A percentile compares a stretch with the other conserved stretches of the same genome.
Evolutionary conservation across 495 filamentous ascomycete species (phyloP).

Genomic region (Aspergillus coremiiformis): DNA sequence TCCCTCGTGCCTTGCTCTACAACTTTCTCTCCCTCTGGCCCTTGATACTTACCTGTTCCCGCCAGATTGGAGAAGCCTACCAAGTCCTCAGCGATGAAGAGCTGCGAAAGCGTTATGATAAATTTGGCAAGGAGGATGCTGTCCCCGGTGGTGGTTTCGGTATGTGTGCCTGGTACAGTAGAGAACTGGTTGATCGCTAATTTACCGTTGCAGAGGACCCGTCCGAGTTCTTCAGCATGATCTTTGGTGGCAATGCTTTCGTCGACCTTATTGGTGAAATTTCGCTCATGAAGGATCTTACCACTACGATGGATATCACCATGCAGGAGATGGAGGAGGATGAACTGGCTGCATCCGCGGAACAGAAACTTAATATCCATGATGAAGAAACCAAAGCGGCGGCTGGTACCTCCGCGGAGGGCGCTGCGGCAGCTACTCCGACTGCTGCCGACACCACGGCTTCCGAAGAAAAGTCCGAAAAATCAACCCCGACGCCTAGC

Average conservation of each 20-base stretch:
- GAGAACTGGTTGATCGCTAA: conserved; percentile 14
- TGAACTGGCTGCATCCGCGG: conserved; percentile 46
- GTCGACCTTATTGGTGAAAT: conserved; percentile 87
- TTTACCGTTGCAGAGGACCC: conserved; percentile 60
- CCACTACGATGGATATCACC: conserved; percentile 85
- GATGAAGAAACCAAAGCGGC: conserved; percentile 36
- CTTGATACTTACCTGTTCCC: not conserved
- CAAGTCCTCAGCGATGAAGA: conserved; percentile 88
- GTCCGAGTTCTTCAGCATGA: conserved; percentile 96
- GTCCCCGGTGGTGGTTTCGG: conserved; percentile 85
- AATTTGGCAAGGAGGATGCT: conserved; percentile 88
- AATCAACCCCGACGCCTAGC: conserved; percentile 9
- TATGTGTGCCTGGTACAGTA: conserved; percentile 21
- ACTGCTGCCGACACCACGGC: conserved; percentile 17
- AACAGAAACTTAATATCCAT: conserved; percentile 43
- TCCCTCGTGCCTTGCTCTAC: not conserved
- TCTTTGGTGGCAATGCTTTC: conserved; percentile 96
- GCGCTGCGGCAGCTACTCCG: conserved; percentile 16
- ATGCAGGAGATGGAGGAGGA: conserved; percentile 65
- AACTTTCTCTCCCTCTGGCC: not conserved
- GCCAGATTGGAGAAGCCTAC: conserved; percentile 88
- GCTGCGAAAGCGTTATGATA: conserved; percentile 86
- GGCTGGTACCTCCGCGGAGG: conserved; percentile 21
- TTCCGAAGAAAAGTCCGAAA: conserved; percentile 16
- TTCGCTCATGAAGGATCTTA: conserved; percentile 85